Evolutionary conservation across 768 basidiomycete genomes (phyloP), one percentile per base, ranked within the genome.

Genomic region (Mycena alexandri): DNA sequence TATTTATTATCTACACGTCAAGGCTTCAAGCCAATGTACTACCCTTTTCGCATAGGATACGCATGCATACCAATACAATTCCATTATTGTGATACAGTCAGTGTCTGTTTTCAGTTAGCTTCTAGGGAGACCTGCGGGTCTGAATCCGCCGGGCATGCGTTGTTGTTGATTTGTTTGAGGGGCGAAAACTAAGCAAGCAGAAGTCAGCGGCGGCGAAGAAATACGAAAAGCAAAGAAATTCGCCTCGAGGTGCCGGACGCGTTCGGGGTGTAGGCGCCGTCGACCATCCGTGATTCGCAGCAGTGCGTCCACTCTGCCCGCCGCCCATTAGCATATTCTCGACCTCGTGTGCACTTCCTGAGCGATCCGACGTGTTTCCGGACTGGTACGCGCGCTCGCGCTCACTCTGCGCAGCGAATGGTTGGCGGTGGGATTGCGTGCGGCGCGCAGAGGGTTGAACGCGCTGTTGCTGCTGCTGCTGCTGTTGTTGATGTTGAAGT

Each of bases 291-390:
- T 73, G 19, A 73, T 71, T 63, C 62, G 65, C 61, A 65, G 65
- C 69, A 56, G 71, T 58, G 68, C 78, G 72, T 66, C 73, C 22
- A 33, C 67, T 71, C 71, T 63, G 71, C 22, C 71, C 76, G 36
- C 72, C 76, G 36, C 71, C 70, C n/a, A 84, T 77, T 42, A 93
- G 81, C 66, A 92, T 74, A 67, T 86, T 85, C 73, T 93, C 92
- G n/a, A 93, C 90, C 73, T 93, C 92, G 55, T 88, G 86, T 1
- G 86, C 84, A 74, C 91, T 92, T 60, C 88, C 87, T 36, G 91
- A 90, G 36, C 82, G 83, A 73, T 90, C 88, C 50, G 88, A 89
- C 46, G 81, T 67, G 67, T 83, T 80, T 29, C 80, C 78, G 34
- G 85, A 79, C 63, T 80, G 79, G 70, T 86, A 82, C 22, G 83